Base-by-base conservation (phyloP, 441 rosid genomes). In the Populus hybrid region DNA sequence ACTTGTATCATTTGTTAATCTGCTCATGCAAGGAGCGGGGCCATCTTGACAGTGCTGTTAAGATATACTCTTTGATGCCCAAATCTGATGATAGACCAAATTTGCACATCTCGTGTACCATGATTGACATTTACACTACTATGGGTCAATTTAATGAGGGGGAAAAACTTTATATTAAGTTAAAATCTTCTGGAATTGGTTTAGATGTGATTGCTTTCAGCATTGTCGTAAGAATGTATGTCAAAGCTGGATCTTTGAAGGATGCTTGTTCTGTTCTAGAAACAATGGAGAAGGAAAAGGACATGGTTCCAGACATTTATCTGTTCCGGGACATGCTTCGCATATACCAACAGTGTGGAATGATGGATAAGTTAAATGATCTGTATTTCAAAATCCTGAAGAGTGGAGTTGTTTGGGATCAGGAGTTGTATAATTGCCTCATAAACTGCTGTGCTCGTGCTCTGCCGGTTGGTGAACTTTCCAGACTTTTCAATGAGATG, bases 381-480 rank as follows among this genome's bases (percentile, higher is more conserved):
- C 84, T 91, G 24, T 90, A 90, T 80, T 90, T 89, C 80, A 82
- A 84, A 76, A 85, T 89, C 46, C 79, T 86, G 82, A 91, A 85
- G 80, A 90, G 91, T 4, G 88, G 86, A 72, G 63, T 90, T 72
- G 83, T 83, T 75, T 92, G 99, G 99, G 94, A 93, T 86, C 95
- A 91, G 85, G 97, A 94, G 82, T 78, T 89, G 87, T 94, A 93
- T 66, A 90, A 89, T 76, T 94, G 97, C 79, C 85, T 93, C 77
- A 87, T 93, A 83, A 94, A 94, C 85, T 93, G 97, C 74, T 92
- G 99, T 78, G 89, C 95, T 71, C 88, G 87, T 82, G 97, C 97
- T 50, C 88, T 94, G 72, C 90, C 95, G 1, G 84, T 87, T 42
- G 89, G 89, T 84, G 97, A 94, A 84, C 93, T 93, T 75, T 88